Evolutionary conservation across 2,329 filamentous ascomycete genomes (phyloP), one percentile per base, ranked within the genome.

Genomic region (Tothia fuscella): DNA sequence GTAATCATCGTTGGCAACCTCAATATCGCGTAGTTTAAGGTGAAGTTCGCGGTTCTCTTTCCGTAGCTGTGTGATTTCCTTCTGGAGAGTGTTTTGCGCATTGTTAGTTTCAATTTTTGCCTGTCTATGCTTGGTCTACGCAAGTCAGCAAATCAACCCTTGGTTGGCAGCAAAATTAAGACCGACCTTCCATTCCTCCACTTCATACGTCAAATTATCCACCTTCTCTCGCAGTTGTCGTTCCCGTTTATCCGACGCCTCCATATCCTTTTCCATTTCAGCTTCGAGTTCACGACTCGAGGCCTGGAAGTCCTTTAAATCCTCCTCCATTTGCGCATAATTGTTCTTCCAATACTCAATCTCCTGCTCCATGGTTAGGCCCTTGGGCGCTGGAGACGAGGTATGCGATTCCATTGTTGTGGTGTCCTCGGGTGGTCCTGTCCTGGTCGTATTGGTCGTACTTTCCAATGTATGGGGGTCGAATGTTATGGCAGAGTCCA

Each of bases 1-100:
- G 58, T 89, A 95, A 62, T 98, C 91, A 68, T 98, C 91, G 65
- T 96, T 98, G 58, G 84, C 86, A 42, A 98, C 91, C 63, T 98
- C 91, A 52, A 89, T 94, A 60, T 98, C 91, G 51, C 91, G 80
- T 44, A 98, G 68, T 61, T 75, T 84, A 48, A 94, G 69, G 54
- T 91, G 82, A 47, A 95, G 64, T 3, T 80, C 79, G 49, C 91
- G 73, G 60, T 87, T 93, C 37, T 78, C 62, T 50, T 98, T 88
- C 56, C 91, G 82, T 53, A 98, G 71, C 6, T 75, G 81, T 5
- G 91, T 98, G 53, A 98, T 88, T 62, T 98, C 91, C 63, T 95
- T 96, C 63, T 98, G 88, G 41, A 98, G 72, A 3, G 71, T 69
- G 56, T 81, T 88, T 57, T 96, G 91, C 42, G 84, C 87, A 39